Percentiles rank a stretch among this genome's conserved stretches.
Evolutionary conservation across 805 yeast genomes (phyloP).

Genomic region (Huiozyma sinensis): DNA sequence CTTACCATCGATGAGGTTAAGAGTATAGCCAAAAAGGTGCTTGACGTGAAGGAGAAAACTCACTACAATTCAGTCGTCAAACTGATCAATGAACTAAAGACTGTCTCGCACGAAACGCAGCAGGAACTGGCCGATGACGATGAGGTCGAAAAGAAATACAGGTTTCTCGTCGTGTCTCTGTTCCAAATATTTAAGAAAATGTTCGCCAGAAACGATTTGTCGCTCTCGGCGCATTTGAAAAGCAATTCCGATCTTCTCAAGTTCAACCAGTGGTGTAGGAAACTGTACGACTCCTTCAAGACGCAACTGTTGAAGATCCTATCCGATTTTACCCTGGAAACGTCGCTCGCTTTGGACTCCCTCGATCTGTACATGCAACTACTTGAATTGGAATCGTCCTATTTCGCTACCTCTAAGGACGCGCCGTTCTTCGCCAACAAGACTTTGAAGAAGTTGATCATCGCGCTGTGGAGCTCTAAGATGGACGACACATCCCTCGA

Average conservation of each 20-base stretch:
- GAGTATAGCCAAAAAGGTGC: conserved; percentile 18
- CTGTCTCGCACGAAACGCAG: conserved; percentile 3
- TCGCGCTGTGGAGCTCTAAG: conserved; percentile 28
- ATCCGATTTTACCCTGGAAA: conserved; percentile 30
- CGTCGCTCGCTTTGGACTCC: conserved; percentile 41
- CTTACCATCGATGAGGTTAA: conserved; percentile 21
- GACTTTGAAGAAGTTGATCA: conserved; percentile 35
- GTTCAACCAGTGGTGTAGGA: conserved; percentile 54
- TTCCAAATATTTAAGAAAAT: conserved; percentile 26
- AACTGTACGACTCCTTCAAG: conserved; percentile 47
- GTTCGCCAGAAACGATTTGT: conserved; percentile 24
- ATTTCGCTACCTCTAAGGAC: conserved; percentile 38
- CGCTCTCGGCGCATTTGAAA: conserved; percentile 19
- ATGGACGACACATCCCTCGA: conserved; percentile 26
- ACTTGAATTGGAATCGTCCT: conserved; percentile 43
- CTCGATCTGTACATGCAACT: conserved; percentile 47
- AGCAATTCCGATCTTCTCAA: conserved; percentile 7
- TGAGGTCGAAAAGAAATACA: conserved; percentile 11
- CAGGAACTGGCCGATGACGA: conserved; percentile 4
- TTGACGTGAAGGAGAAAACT: conserved; percentile 19
- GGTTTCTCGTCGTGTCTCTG: conserved; percentile 24
- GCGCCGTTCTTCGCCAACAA: conserved; percentile 56
- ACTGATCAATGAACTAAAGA: conserved; percentile 15
- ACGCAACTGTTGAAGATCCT: conserved; percentile 34
- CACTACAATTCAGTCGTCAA: conserved; percentile 26